A percentile compares a stretch with the other conserved stretches of the same genome.
phyloP scores from a whole-genome alignment of 345 rosid genomes.

The Eucalyptus urophylla region DNA sequence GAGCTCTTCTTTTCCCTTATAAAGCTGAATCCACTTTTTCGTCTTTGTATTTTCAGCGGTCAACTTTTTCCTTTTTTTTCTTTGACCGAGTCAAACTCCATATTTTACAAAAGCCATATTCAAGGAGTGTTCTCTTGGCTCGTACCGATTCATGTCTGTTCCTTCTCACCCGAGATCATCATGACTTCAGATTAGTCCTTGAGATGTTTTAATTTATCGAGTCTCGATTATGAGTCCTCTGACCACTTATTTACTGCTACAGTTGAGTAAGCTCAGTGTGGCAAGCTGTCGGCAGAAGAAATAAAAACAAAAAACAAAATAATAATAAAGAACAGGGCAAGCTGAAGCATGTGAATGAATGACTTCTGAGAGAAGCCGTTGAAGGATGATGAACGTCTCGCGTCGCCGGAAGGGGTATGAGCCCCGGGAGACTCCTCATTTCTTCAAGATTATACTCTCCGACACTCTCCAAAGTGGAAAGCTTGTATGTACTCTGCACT shows the following conservation, averaged over 20 bases:
- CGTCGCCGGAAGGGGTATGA: neutral
- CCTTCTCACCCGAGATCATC: neutral
- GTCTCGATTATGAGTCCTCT: neutral
- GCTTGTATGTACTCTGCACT: neutral
- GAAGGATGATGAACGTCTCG: neutral
- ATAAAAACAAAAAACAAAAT: neutral
- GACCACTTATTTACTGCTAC: neutral
- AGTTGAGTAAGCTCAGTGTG: neutral
- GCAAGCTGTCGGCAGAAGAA: neutral
- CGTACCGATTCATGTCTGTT: neutral
- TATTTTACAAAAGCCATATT: neutral
- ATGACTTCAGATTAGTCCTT: neutral
- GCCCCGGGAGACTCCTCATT: neutral
- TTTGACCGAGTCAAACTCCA: neutral
- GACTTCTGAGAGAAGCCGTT: neutral
- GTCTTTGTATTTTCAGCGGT: neutral
- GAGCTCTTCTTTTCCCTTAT: neutral
- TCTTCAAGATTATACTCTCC: neutral
- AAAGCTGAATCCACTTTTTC: neutral
- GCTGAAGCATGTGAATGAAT: neutral
- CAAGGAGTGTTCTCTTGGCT: neutral
- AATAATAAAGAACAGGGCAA: neutral
- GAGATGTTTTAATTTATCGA: neutral
- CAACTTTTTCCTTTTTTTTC: neutral
- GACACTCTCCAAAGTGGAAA: neutral